Percentiles rank a stretch among this genome's conserved stretches.
Evolutionary conservation across 1,284 basidiomycete genomes (phyloP).

Genomic region (Xerocomus amazonicus): DNA sequence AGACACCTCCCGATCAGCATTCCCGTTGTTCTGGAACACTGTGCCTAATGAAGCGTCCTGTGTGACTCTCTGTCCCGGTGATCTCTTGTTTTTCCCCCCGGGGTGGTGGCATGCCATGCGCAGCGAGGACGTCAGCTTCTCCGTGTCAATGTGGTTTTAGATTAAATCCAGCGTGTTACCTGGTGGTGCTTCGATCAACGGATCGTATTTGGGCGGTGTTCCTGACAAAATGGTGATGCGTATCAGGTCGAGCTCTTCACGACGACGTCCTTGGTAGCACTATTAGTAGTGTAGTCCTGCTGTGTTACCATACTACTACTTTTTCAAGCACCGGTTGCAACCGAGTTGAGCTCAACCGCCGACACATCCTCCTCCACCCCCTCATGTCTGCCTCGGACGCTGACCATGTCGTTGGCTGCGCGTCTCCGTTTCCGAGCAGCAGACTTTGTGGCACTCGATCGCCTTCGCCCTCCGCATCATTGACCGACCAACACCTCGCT

Average conservation of each 20-base stretch:
- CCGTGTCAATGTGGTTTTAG: constrained; percentile 80
- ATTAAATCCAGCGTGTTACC: constrained; percentile 30
- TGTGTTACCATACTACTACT: constrained; percentile 11
- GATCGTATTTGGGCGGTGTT: constrained; percentile 6
- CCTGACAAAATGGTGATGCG: constrained; percentile 4
- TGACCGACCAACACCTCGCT: constrained; percentile 55
- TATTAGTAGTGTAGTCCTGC: constrained; percentile 13
- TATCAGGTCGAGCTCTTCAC: constrained; percentile 3
- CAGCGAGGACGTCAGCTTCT: constrained; percentile 73
- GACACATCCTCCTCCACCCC: constrained; percentile 1
- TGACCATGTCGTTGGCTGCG: constrained; percentile 33
- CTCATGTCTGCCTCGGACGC: constrained; percentile 34
- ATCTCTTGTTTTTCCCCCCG: constrained; percentile 83
- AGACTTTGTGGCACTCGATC: constrained; percentile 26
- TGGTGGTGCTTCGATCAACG: constrained; percentile 17
- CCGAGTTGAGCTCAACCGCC: constrained; percentile 24
- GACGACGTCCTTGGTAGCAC: neutral
- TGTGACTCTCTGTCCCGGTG: constrained; percentile 72
- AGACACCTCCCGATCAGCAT: constrained; percentile 24
- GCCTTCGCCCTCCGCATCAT: constrained; percentile 39
- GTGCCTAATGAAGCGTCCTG: constrained; percentile 66
- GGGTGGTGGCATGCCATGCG: constrained; percentile 95
- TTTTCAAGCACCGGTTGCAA: constrained; percentile 30
- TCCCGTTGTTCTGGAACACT: constrained; percentile 51
- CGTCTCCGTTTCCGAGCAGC: constrained; percentile 25